Base-by-base conservation (phyloP, 257 asterid genomes). In the Jaltomata sinuosa region DNA sequence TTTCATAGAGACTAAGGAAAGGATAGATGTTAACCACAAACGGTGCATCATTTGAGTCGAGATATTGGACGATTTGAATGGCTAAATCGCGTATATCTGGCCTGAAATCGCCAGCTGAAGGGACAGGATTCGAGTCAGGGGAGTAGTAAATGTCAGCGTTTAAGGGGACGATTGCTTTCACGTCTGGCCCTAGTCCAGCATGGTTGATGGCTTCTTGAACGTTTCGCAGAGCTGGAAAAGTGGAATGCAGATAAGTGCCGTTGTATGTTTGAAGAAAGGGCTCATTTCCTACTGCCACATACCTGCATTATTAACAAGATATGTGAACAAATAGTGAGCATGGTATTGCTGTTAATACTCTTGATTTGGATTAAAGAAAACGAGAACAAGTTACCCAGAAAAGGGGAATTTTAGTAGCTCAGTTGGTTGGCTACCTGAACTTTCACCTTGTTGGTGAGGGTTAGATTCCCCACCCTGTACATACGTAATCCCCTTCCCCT, bases 251-350 rank as follows among this genome's bases (percentile, higher is more conserved):
- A 86, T 76, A 96, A 34, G 92, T 86, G 22, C 88, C 93, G 53
- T 96, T 96, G 87, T 96, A 96, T 61, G 98, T 91, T 83, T 84
- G 90, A 19, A 96, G 92, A 84, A 96, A 96, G 0, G 99, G 99
- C 87, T 96, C 98, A 80, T 96, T 96, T 18, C 99, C 99, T 36
- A 96, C 99, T 2, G 99, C 98, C 21, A 96, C 98, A 64, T 94
- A 92, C 91, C 97, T 94, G 89, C 78, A 87, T 32, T 81, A 34
- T 38, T 21, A 32, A 18, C 1, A 29, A 62, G 1, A 32, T 54
- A 19, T 54, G 8, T 19, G 61, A 50, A 19, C 61, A 14, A 53
- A 0, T 53, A 8, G 65, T 55, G 10, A 54, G 61, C 61, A 54
- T 54, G 64, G 14, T 50, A 59, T 50, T 52, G 57, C 8, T 52